Conservation (phyloP, 192 early-diverging fungal species). For the Cladochytrium replicatum region DNA sequence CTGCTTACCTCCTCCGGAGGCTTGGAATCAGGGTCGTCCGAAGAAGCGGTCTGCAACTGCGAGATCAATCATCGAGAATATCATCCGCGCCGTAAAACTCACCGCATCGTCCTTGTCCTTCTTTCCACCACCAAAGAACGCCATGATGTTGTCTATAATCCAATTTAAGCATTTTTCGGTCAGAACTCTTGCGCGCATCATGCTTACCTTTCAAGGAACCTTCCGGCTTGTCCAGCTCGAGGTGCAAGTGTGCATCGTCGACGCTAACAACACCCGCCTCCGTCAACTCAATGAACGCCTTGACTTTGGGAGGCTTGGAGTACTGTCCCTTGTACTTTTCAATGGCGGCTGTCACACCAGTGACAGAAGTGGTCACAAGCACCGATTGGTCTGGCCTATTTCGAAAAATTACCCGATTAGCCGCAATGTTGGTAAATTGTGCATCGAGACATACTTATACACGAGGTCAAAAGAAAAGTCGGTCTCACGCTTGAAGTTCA, state of each 20-base stretch:
- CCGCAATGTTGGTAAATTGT: too few relatives aligned
- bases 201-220: constrained; percentile 19
- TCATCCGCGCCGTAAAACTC: too few relatives aligned
- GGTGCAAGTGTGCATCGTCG: constrained; percentile 39
- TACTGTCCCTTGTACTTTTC: constrained; percentile 45
- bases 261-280: constrained; percentile 66
- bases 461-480: constrained; percentile 71
- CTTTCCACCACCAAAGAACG: constrained; percentile 32
- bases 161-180: not conserved
- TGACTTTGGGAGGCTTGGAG: constrained; percentile 66
- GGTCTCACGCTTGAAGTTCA: constrained; percentile 68
- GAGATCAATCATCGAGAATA: too few relatives aligned
- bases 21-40: too few relatives aligned
- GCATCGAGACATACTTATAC: constrained; percentile 43
- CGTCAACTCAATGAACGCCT: constrained; percentile 66
- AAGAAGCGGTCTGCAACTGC: too few relatives aligned
- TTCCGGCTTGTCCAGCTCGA: constrained; percentile 46
- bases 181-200: too few relatives aligned
- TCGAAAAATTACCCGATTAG: too few relatives aligned
- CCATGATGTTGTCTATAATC: constrained; percentile 27
- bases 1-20: too few relatives aligned
- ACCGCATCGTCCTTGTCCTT: too few relatives aligned
- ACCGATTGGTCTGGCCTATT: too few relatives aligned
- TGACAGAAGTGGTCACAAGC: too few relatives aligned
- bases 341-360: constrained; percentile 61